Evolutionary conservation across 1,284 basidiomycete genomes (phyloP), one percentile per base, ranked within the genome.

Genomic region (Microbotryum intermedium): DNA sequence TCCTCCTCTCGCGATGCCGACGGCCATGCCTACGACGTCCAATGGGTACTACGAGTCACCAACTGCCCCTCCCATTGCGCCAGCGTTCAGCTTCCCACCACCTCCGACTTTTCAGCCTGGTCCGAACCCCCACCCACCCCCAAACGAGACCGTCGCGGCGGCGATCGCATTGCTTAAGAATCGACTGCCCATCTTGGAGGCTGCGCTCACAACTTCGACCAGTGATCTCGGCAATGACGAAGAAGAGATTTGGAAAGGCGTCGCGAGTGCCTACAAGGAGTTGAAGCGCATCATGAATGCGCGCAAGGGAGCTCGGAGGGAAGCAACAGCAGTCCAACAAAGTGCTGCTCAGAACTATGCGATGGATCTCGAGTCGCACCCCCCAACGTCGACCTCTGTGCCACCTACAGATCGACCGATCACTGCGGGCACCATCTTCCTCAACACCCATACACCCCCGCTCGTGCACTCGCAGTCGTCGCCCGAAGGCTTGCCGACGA

Each of bases 191-290:
- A 68, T 68, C 58, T 58, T 65, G 55, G 66, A 61, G 26, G 66
- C 66, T 1, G 66, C 66, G 39, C 43, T 68, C 47, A 56, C 64
- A 13, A 44, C 61, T 29, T 61, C 61, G 21, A 57, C 53, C 45
- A 53, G 5, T 7, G 66, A 65, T 29, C 43, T 61, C 9, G 66
- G 64, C 1, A 47, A 61, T n/a, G 66, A 68, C 52, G 66, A 68
- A 50, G 66, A 65, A 50, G 64, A 68, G 56, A 68, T 68, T 21
- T 68, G 66, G 66, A 68, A 66, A 50, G 66, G 66, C 3, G 62
- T 68, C 21, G 66, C 65, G 56, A 59, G 61, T 11, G 61, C 66
- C 20, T 68, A 57, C 34, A 60, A 63, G 28, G 66, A 68, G 49
- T 23, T 68, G 50, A 57, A 57, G 58, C 49, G 64, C 10, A 61